Evolutionary conservation across 768 basidiomycete genomes (phyloP), one percentile per base, ranked within the genome.

Genomic region (Suillus paluster): DNA sequence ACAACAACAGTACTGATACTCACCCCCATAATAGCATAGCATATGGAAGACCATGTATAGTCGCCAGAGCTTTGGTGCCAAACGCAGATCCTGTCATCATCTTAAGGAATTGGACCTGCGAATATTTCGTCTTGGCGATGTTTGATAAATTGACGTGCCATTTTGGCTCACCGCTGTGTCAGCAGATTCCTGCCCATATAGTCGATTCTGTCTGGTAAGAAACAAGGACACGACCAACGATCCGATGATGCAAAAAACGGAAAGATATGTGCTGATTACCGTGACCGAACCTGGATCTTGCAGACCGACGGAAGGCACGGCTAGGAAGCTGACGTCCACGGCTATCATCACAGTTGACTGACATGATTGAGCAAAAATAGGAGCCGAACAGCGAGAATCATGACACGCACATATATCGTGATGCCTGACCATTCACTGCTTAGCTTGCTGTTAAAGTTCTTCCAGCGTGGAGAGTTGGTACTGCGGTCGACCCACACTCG

Each of bases 21-120:
- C 68, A 84, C 83, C 77, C 78, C 83, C 83, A 84, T 71, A 84
- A 80, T 36, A 85, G 71, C 27, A 84, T 65, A 12, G 83, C 81
- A 61, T 82, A 83, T 1, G 84, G 83, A 38, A 85, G 64, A 60
- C 80, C 79, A 64, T 82, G 83, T 62, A 84, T 63, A 17, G 84
- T 73, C 3, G 83, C 81, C 8, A 84, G 73, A 2, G 74, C 76
- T 61, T 84, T 81, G 10, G 81, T 68, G 9, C 83, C 80, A 10
- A 63, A 46, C 72, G 65, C 1, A 58, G 63, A 7, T 53, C 60
- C 19, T 25, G 53, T 54, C 53, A 54, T 54, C 36, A 38, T 54
- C 15, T 1, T 54, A 23, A 54, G 53, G 36, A 54, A 38, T 17
- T 54, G 15, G 5, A 54, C 53, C 53, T 54, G 53, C 15, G 23